phyloP scores from a whole-genome alignment of 2,329 filamentous ascomycete genomes.

The Chaetomiaceae sp. region DNA sequence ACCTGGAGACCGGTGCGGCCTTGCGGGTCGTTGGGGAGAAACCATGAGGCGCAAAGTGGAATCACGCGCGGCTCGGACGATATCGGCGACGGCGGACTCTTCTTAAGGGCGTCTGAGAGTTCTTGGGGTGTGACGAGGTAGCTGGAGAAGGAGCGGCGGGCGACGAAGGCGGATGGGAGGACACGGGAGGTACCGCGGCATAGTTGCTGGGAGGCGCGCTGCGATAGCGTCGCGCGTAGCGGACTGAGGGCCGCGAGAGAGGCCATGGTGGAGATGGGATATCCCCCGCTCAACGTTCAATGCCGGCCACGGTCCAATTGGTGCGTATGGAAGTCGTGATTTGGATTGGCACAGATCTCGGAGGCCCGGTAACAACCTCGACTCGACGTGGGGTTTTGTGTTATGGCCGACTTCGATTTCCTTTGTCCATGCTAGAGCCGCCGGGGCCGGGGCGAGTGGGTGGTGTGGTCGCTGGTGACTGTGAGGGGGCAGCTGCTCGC shows the following conservation, averaged over 20 bases:
- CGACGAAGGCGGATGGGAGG: slow-evolving; percentile 12
- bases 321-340: not conserved
- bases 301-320: not conserved
- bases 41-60: slow-evolving; percentile 91
- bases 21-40: slow-evolving; percentile 76
- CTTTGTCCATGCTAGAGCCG: slow-evolving; percentile 12
- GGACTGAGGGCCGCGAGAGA: slow-evolving; percentile 40
- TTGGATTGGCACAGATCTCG: not conserved
- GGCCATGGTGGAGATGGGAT: slow-evolving; percentile 35
- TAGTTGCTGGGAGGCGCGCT: slow-evolving; percentile 32
- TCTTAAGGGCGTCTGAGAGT: slow-evolving; percentile 73
- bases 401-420: slow-evolving; percentile 1
- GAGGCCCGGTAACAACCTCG: not conserved
- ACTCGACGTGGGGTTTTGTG: not conserved
- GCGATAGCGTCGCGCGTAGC: slow-evolving; percentile 36
- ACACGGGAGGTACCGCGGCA: slow-evolving; percentile 27
- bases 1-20: slow-evolving; percentile 73
- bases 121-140: slow-evolving; percentile 85
- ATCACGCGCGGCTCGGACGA: slow-evolving; percentile 79
- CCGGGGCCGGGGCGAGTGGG: not conserved
- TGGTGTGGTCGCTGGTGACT: not conserved
- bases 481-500: slow-evolving; percentile 3
- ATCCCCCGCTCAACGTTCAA: not conserved
- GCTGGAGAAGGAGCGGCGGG: slow-evolving; percentile 60
- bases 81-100: slow-evolving; percentile 73